Evolutionary conservation across 2,329 filamentous ascomycete genomes (phyloP), one percentile per base, ranked within the genome.

Genomic region (Fusarium brevicatenulatum): DNA sequence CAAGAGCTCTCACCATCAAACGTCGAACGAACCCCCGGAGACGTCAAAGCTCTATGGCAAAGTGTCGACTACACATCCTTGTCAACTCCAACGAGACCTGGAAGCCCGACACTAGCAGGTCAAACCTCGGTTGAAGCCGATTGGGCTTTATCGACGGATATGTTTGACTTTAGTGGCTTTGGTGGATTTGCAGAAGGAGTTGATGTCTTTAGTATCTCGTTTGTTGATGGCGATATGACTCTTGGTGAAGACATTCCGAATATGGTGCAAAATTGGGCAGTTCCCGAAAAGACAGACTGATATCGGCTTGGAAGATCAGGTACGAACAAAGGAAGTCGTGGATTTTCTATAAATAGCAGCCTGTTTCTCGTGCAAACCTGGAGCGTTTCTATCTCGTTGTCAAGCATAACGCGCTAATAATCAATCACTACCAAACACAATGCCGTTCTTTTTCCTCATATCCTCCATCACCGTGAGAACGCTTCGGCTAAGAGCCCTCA

Each of bases 261-360:
- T 1, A 25, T 46, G 23, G n/a, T 21, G n/a, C 54, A 46, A 46
- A 44, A 34, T 47, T 56, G 43, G 37, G 5, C 21, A 8, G 30
- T 18, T 16, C 10, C 21, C 1, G 30, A 18, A 18, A 37, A 25
- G 18, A 6, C 19, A 36, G 15, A 16, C 10, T 37, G 19, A 15
- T 5, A 50, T 16, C 7, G 4, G 21, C 5, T 7, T 9, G 9
- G n/a, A 12, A 9, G 16, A 28, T 16, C 16, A n/a, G 39, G 16
- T 28, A 7, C 18, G 16, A 18, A 21, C 21, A 13, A 10, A 18
- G 11, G 8, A 43, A 23, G 2, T 8, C 16, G 25, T 15, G 10
- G 1, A 18, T 90, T 91, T 68, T 82, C 88, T 74, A 83, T 82
- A 5, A 28, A 9, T n/a, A 37, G 18, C 19, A 5, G 16, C 11